Evolutionary conservation across 164 flowering plant genomes (phyloP).

Genomic region (Vitis amurensis): DNA sequence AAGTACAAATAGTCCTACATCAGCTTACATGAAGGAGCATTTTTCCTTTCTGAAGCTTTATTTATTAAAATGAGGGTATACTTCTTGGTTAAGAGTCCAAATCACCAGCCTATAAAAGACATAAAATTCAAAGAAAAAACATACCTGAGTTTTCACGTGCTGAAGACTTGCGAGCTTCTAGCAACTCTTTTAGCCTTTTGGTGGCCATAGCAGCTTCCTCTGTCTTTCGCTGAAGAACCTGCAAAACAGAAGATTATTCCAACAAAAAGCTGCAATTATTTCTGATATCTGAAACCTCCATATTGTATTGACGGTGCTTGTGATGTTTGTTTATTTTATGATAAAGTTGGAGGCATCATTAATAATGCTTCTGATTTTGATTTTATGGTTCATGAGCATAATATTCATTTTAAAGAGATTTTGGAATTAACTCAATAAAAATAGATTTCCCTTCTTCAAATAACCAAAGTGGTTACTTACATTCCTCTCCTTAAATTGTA

Average conservation of each 20-base stretch:
- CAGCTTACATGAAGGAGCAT: background rate
- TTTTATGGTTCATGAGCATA: background rate
- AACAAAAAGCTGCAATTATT: background rate
- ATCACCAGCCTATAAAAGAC: background rate
- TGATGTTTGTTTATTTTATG: too few species aligned
- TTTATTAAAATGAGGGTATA: background rate
- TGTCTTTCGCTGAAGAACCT: constrained; percentile 98
- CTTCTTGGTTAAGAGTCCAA: background rate
- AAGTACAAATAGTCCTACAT: background rate
- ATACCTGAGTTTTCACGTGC: constrained; percentile 79
- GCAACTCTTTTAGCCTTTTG: constrained; percentile 91
- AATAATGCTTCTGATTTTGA: background rate
- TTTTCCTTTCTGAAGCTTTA: background rate
- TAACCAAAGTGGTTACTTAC: background rate
- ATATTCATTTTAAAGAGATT: background rate
- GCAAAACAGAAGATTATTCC: constrained; percentile 16
- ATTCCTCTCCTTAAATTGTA: background rate
- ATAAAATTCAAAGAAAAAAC: constrained; percentile 4
- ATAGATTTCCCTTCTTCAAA: background rate
- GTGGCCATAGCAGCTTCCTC: constrained; percentile 99
- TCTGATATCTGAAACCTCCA: background rate
- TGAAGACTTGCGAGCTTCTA: constrained; percentile 90
- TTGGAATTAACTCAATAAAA: background rate
- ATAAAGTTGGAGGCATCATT: too few species aligned
- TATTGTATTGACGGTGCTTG: too few species aligned